These are phyloP conservation scores for Sporisorium scitamineum DNA, from an alignment of 1,284 basidiomycete genomes.

Conservation along the genomic window DNA sequence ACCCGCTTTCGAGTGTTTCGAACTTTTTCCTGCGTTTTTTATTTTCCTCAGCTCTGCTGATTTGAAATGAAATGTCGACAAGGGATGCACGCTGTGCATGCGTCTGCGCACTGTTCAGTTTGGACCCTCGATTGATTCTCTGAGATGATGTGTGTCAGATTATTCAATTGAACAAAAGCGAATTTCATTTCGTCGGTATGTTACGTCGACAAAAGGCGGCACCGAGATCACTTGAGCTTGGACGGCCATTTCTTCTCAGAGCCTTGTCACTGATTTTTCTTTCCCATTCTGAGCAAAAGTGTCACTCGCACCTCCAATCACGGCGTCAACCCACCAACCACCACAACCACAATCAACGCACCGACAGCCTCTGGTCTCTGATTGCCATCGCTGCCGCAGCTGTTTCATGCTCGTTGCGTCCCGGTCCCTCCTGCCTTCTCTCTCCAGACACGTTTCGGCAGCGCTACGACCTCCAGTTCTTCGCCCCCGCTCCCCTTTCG, in stretches of 20 bases:
- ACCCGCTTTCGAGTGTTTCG: not conserved
- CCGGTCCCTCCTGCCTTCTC: constrained; percentile 31
- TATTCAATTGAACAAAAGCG: not conserved
- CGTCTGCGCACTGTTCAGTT: constrained; percentile 7
- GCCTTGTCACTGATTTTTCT: not conserved
- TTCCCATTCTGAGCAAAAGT: not conserved
- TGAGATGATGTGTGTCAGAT: not conserved
- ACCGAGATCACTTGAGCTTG: constrained; percentile 1
- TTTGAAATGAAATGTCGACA: not conserved
- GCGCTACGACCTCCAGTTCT: constrained; percentile 13
- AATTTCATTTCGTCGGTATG: not conserved
- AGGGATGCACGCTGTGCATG: constrained; percentile 10
- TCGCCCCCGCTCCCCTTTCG: not conserved
- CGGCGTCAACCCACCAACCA: constrained; percentile 5
- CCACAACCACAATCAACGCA: not conserved
- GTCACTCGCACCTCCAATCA: not conserved
- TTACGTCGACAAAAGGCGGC: not conserved
- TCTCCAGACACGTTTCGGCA: constrained; percentile 26
- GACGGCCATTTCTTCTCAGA: not conserved
- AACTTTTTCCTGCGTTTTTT: not conserved
- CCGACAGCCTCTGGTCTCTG: not conserved
- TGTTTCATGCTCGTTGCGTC: constrained; percentile 39
- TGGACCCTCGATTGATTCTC: constrained; percentile 4
- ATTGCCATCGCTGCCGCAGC: not conserved
- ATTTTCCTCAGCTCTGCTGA: not conserved